A percentile compares a stretch with the other conserved stretches of the same genome.
Evolutionary conservation across 108 stramenopile species (phyloP).

Genomic region (Cyclotella kingstonii): DNA sequence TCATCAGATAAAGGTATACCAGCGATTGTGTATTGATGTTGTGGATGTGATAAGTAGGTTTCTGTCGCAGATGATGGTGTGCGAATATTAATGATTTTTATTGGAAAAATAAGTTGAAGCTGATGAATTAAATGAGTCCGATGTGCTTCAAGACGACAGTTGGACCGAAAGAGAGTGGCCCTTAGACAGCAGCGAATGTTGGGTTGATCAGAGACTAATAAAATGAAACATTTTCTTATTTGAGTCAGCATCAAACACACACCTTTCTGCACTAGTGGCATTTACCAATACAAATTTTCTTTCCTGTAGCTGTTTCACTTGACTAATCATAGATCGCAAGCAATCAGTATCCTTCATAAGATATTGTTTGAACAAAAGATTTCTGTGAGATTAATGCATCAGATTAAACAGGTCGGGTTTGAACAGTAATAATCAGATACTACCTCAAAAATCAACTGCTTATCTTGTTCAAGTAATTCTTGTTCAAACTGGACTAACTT

Average conservation of each 20-base stretch:
- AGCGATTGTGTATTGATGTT: slow-evolving; percentile 52
- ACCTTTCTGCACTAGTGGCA: slow-evolving; percentile 14
- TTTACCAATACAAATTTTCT: slow-evolving; percentile 19
- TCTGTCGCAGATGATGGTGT: background rate
- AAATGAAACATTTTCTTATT: background rate
- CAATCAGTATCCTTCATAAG: slow-evolving; percentile 14
- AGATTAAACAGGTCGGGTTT: background rate
- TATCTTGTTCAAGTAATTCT: slow-evolving; percentile 20
- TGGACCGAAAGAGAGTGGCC: slow-evolving; percentile 11
- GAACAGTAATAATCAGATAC: background rate
- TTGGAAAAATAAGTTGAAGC: slow-evolving; percentile 27
- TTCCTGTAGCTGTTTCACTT: slow-evolving; percentile 19
- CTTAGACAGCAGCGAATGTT: background rate
- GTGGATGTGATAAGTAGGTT: slow-evolving; percentile 5
- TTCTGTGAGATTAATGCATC: background rate
- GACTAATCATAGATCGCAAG: slow-evolving; percentile 16
- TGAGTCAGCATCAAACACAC: background rate
- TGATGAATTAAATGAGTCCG: slow-evolving; percentile 21
- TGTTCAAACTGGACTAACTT: slow-evolving; percentile 13
- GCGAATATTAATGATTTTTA: slow-evolving; percentile 12
- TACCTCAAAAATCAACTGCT: slow-evolving; percentile 12
- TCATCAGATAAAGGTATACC: slow-evolving; percentile 67
- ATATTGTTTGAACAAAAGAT: background rate
- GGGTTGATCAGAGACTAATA: too few relatives aligned
- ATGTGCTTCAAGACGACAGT: slow-evolving; percentile 23